Evolutionary conservation across 805 yeast species (phyloP), one percentile per base, ranked within the genome.

Genomic region (Saturnispora sanitii): DNA sequence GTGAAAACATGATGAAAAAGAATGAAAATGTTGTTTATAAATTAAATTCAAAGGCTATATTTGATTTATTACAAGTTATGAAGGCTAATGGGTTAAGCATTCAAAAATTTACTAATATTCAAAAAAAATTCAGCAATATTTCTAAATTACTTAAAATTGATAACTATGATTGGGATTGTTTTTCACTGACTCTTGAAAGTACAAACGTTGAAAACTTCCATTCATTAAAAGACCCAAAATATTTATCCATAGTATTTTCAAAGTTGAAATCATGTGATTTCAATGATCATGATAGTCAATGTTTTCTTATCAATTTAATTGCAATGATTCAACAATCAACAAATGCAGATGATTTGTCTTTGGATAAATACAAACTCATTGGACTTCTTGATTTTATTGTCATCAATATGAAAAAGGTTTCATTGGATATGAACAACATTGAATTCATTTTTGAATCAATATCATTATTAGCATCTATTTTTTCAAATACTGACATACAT

Each of bases 381-480:
- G 27, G 33, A 4, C 21, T 26, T 17, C 11, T 37, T 17, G 38
- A 37, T 16, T 19, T 40, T 3, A 26, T 46, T 5, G 32, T 12
- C 4, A 15, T 22, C 1, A 19, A 21, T n/a, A 18, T 42, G 5
- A 45, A 45, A 34, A 25, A 17, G 31, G 43, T 23, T 6, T 44
- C 9, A n/a, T n/a, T n/a, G n/a, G n/a, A n/a, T 32, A 18, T n/a
- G 39, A 47, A 6, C 2, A 34, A 36, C 17, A 48, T 40, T 29
- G 25, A 53, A 42, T 35, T 67, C 61, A 28, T 39, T 16, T 27
- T 29, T 12, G 16, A 34, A 16, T 22, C 22, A 8, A 6, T 30
- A 12, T 22, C 29, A 4, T 7, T 23, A 3, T 25, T 34, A 7
- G 13, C 20, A 9, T 7, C 27, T n/a, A 28, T 25, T n/a, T 35